Evolutionary conservation across 768 basidiomycete genomes (phyloP).

Genomic region (Xerocomellus intermedius): DNA sequence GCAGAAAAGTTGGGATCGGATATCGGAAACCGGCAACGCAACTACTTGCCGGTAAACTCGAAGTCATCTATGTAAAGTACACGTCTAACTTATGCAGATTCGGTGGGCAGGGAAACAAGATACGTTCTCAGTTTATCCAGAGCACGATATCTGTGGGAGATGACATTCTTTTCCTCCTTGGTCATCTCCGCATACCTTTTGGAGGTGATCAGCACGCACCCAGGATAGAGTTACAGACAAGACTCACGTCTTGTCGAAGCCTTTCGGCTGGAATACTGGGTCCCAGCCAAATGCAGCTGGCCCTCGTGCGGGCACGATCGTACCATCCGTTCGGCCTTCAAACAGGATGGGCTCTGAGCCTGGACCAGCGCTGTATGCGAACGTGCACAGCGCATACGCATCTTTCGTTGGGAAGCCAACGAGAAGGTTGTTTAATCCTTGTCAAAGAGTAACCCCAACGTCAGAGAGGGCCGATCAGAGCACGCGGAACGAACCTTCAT

Average conservation of each 20-base stretch:
- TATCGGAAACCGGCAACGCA: slow-evolving; percentile 17
- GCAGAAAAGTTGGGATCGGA: slow-evolving; percentile 14
- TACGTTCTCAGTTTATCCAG: slow-evolving; percentile 53
- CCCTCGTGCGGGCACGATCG: slow-evolving; percentile 86
- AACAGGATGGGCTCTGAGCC: slow-evolving; percentile 75
- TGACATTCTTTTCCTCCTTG: slow-evolving; percentile 56
- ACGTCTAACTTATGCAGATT: neutral
- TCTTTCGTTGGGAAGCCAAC: slow-evolving; percentile 69
- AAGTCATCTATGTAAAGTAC: neutral
- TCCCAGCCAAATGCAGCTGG: slow-evolving; percentile 88
- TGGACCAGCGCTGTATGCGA: slow-evolving; percentile 89
- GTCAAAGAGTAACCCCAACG: neutral
- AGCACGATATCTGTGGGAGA: slow-evolving; percentile 67
- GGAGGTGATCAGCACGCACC: neutral
- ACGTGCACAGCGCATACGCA: slow-evolving; percentile 93
- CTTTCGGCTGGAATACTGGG: slow-evolving; percentile 76
- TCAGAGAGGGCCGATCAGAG: neutral
- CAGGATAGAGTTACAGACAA: neutral
- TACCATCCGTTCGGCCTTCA: slow-evolving; percentile 86
- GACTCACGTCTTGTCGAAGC: slow-evolving; percentile 72
- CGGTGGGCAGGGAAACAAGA: slow-evolving; percentile 25
- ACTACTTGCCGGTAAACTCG: slow-evolving; percentile 3
- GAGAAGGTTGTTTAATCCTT: slow-evolving; percentile 81
- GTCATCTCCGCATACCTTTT: slow-evolving; percentile 68
- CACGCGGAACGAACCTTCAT: slow-evolving; percentile 56